phyloP scores from a whole-genome alignment of 2,329 filamentous ascomycete species.

The Botrytis cinerea region DNA sequence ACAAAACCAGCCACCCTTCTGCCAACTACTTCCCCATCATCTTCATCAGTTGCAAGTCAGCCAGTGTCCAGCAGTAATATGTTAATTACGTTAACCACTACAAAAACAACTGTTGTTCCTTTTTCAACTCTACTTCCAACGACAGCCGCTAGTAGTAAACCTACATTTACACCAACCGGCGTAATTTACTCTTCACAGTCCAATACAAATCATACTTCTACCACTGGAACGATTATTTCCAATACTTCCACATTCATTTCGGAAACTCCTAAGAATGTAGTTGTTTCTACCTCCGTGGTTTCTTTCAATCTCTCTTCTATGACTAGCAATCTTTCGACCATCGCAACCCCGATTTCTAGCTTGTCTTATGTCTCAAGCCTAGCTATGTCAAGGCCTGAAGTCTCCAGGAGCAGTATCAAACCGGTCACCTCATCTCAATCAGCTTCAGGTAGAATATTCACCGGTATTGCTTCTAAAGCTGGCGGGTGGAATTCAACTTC shows the following conservation, averaged over 20 bases:
- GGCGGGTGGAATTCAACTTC: constrained; percentile 35
- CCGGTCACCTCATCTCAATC: constrained; percentile 27
- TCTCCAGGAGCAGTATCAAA: constrained; percentile 7
- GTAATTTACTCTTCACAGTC: neutral
- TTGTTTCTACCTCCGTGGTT: neutral
- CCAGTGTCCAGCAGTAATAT: neutral
- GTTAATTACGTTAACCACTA: neutral
- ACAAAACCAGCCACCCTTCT: constrained; percentile 23
- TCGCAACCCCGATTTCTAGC: neutral
- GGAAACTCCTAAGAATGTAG: constrained; percentile 12
- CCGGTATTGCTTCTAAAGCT: constrained; percentile 17
- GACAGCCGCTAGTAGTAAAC: neutral
- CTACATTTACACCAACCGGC: neutral
- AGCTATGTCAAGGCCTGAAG: neutral
- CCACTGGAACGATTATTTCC: neutral
- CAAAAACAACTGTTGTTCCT: neutral
- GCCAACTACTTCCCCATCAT: neutral
- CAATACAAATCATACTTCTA: neutral
- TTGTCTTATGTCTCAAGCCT: neutral
- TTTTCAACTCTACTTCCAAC: neutral
- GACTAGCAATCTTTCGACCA: neutral
- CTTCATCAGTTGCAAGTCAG: neutral
- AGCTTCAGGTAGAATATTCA: constrained; percentile 24
- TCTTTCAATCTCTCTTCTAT: neutral
- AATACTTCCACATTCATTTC: neutral